Conservation (phyloP, 768 basidiomycete genomes). For the Boletellus ananiceps region DNA sequence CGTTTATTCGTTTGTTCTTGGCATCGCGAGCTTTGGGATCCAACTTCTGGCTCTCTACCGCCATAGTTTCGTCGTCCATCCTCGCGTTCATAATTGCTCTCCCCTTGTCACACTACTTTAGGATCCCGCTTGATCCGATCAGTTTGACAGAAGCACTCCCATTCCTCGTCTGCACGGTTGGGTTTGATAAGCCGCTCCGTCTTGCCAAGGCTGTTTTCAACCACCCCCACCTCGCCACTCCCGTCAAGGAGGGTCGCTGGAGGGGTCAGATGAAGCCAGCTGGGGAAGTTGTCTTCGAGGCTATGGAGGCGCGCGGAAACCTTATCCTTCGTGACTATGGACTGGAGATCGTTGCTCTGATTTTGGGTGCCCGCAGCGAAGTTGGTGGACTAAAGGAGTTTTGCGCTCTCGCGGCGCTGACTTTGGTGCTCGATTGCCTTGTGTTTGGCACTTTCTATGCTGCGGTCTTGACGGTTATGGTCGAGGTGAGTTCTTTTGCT, state of each 20-base stretch:
- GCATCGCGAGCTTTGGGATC: conserved; percentile 83
- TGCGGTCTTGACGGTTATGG: conserved; percentile 88
- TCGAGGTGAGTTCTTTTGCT: conserved; percentile 61
- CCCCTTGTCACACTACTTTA: conserved; percentile 67
- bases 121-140: conserved; percentile 89
- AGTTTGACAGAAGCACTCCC: conserved; percentile 93
- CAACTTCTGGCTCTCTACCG: conserved; percentile 63
- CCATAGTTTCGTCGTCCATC: conserved; percentile 74
- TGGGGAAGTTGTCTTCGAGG: conserved; percentile 79
- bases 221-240: conserved; percentile 59
- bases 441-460: conserved; percentile 88
- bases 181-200: conserved; percentile 95
- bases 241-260: conserved; percentile 37
- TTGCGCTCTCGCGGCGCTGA: conserved; percentile 89
- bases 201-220: conserved; percentile 87
- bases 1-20: conserved; percentile 87
- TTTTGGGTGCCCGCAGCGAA: conserved; percentile 80
- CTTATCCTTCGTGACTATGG: conserved; percentile 90
- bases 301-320: conserved; percentile 72
- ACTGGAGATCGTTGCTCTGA: conserved; percentile 85
- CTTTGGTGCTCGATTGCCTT: conserved; percentile 81
- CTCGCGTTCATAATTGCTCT: conserved; percentile 84
- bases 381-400: conserved; percentile 92
- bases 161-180: conserved; percentile 95
- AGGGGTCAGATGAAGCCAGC: conserved; percentile 63